A percentile compares a stretch with the other conserved stretches of the same genome.
Evolutionary conservation across 2,329 filamentous ascomycete genomes (phyloP).

Genomic region (Aspergillus felis): DNA sequence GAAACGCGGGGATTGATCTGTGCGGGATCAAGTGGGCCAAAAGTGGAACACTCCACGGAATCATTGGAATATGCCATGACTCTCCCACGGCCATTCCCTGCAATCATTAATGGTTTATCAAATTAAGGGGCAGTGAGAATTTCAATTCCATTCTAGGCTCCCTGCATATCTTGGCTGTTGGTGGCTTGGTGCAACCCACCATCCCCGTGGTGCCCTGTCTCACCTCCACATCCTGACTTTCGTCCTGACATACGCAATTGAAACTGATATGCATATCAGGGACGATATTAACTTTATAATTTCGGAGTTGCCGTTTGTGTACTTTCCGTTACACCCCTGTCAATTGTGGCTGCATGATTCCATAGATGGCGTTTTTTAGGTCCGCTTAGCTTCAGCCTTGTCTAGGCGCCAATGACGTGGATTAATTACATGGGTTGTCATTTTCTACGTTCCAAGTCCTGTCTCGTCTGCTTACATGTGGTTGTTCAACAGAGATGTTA

Average conservation of each 20-base stretch:
- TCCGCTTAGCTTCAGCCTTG: not conserved
- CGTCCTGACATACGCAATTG: not conserved
- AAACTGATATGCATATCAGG: not conserved
- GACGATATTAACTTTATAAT: not conserved
- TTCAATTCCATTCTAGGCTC: not conserved
- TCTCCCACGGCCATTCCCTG: not conserved
- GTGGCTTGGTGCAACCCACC: not conserved
- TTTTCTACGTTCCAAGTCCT: not conserved
- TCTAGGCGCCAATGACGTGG: not conserved
- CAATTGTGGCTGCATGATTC: not conserved
- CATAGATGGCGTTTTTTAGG: not conserved
- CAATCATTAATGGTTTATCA: not conserved
- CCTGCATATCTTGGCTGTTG: not conserved
- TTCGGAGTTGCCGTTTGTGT: constrained; percentile 9
- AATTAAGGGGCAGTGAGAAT: not conserved
- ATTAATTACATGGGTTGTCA: not conserved
- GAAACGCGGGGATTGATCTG: not conserved
- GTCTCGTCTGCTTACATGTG: not conserved
- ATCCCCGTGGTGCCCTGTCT: not conserved
- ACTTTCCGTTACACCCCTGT: not conserved
- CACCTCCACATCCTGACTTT: not conserved
- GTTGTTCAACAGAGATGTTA: not conserved
- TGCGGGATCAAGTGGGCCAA: not conserved
- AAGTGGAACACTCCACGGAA: not conserved
- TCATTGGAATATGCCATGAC: not conserved